These are phyloP conservation scores for Pseudogymnoascus sp. DNA, from an alignment of 2,329 filamentous ascomycete species.

Conservation along the genomic window DNA sequence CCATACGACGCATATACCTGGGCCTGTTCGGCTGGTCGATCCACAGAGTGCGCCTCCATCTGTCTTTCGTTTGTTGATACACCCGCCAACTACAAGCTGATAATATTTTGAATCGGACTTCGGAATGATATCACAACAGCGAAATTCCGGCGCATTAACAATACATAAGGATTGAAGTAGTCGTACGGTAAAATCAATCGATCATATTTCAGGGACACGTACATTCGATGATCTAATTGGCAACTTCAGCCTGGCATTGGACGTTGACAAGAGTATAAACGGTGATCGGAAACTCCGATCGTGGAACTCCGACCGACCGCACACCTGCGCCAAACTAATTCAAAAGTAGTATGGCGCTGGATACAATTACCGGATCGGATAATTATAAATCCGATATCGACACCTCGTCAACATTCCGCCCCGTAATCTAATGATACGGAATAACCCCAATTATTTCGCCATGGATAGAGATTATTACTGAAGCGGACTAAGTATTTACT, in stretches of 20 bases:
- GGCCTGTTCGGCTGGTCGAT: not conserved
- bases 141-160: not conserved
- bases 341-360: not conserved
- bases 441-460: not conserved
- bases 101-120: not conserved
- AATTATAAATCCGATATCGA: not conserved
- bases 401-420: not conserved
- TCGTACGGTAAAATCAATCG: not conserved
- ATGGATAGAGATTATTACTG: not conserved
- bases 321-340: not conserved
- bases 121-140: not conserved
- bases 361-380: not conserved
- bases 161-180: not conserved
- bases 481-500: not conserved
- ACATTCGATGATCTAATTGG: not conserved
- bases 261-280: not conserved
- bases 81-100: not conserved
- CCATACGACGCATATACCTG: conserved; percentile 13
- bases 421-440: not conserved
- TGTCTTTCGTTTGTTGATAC: not conserved
- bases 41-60: not conserved
- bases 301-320: not conserved
- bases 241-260: not conserved
- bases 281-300: not conserved
- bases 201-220: not conserved